Evolutionary conservation across 306 rosid species (phyloP).

Genomic region (Citrullus mucosospermus): DNA sequence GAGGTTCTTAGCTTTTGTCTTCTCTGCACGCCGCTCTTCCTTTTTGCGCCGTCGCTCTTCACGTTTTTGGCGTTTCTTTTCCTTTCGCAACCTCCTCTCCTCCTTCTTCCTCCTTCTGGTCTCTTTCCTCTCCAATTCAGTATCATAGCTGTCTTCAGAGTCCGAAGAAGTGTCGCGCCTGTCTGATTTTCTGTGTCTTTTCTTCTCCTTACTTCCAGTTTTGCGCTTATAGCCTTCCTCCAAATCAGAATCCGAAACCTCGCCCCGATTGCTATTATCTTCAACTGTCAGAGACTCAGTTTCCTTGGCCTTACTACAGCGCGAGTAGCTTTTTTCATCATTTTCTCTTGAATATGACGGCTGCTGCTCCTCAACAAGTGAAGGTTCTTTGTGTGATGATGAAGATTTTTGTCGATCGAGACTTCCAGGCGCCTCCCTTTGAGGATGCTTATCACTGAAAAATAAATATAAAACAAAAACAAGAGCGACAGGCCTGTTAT

Average conservation of each 20-base stretch:
- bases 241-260: slow-evolving; percentile 37
- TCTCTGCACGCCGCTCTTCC: slow-evolving; percentile 71
- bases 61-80: slow-evolving; percentile 70
- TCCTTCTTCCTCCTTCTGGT: slow-evolving; percentile 75
- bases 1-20: slow-evolving; percentile 52
- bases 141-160: slow-evolving; percentile 52
- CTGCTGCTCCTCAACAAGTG: slow-evolving; percentile 30
- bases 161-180: slow-evolving; percentile 46
- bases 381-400: slow-evolving; percentile 20
- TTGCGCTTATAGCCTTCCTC: slow-evolving; percentile 50
- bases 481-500: background rate
- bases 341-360: slow-evolving; percentile 28
- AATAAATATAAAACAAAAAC: background rate
- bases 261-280: slow-evolving; percentile 25
- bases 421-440: background rate
- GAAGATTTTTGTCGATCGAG: slow-evolving; percentile 32
- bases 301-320: slow-evolving; percentile 29
- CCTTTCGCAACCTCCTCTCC: slow-evolving; percentile 68
- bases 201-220: slow-evolving; percentile 45
- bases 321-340: slow-evolving; percentile 33
- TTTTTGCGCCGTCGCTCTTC: slow-evolving; percentile 62
- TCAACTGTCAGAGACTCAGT: slow-evolving; percentile 19
- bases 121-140: slow-evolving; percentile 62
- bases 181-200: slow-evolving; percentile 72
- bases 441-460: slow-evolving; percentile 13